phyloP scores from a whole-genome alignment of 2,329 filamentous ascomycete genomes.

The Coniosporium tulheliwenetii region DNA sequence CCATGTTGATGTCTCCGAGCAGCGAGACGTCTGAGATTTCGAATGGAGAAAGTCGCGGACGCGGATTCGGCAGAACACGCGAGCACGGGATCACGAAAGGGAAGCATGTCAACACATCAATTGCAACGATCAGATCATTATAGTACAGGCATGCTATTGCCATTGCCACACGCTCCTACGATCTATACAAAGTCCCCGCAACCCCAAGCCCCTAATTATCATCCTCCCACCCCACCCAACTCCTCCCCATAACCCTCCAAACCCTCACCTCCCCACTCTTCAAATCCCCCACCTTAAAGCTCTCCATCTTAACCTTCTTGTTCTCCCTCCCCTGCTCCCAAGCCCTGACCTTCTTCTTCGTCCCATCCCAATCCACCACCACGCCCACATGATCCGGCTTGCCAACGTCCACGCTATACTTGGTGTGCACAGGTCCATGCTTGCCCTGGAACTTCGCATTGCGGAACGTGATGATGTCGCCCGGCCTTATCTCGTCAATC shows the following conservation, averaged over 20 bases:
- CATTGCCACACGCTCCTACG: too few relatives aligned
- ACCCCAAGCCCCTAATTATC: conserved; percentile 10
- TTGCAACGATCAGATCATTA: too few relatives aligned
- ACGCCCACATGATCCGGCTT: conserved; percentile 79
- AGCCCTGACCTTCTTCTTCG: conserved; percentile 89
- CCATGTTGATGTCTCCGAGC: conserved; percentile 8
- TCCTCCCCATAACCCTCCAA: conserved; percentile 85
- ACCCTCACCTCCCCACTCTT: conserved; percentile 91
- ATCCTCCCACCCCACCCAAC: conserved; percentile 77
- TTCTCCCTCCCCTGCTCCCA: conserved; percentile 94
- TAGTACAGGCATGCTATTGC: too few relatives aligned
- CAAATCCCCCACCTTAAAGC: conserved; percentile 84
- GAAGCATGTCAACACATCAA: too few relatives aligned
- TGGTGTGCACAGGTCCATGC: conserved; percentile 86
- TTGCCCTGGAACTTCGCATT: conserved; percentile 93
- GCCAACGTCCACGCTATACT: conserved; percentile 78
- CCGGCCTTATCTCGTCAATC: conserved; percentile 81
- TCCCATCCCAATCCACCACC: conserved; percentile 94
- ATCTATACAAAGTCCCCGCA: too few relatives aligned
- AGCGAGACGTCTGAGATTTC: conserved; percentile 5
- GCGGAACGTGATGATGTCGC: conserved; percentile 83
- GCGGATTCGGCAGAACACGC: too few relatives aligned
- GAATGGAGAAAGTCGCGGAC: too few relatives aligned
- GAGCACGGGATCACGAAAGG: too few relatives aligned
- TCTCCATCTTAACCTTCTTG: conserved; percentile 86